Evolutionary conservation across 768 basidiomycete genomes (phyloP).

Genomic region (Tylopilus balloui): DNA sequence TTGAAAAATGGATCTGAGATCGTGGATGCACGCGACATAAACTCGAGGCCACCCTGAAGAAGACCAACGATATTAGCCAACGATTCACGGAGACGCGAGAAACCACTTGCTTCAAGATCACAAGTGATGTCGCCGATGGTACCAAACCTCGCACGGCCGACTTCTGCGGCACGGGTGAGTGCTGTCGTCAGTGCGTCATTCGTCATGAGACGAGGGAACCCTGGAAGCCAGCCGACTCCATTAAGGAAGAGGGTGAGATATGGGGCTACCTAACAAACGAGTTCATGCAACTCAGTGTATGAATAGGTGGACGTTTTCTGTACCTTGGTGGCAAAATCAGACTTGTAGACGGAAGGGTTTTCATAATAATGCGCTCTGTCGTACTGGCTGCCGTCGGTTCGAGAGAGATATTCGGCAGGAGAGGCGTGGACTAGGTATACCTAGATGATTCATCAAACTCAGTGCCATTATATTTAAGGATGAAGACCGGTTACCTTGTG

Average conservation of each 20-base stretch:
- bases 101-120: constrained; percentile 60
- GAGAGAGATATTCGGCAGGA: constrained; percentile 64
- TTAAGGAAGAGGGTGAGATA: constrained; percentile 83
- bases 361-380: constrained; percentile 67
- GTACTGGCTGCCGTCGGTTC: constrained; percentile 53
- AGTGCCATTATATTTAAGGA: not conserved
- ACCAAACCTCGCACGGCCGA: constrained; percentile 55
- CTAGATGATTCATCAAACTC: constrained; percentile 32
- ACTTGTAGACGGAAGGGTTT: constrained; percentile 60
- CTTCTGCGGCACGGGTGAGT: constrained; percentile 42
- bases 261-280: constrained; percentile 62
- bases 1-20: constrained; percentile 72
- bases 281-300: not conserved
- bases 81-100: not conserved
- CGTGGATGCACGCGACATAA: constrained; percentile 72
- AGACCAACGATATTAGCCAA: not conserved
- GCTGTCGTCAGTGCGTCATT: constrained; percentile 54
- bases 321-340: constrained; percentile 67
- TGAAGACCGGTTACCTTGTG: constrained; percentile 42
- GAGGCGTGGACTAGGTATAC: constrained; percentile 73
- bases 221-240: constrained; percentile 78
- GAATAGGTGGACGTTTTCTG: not conserved
- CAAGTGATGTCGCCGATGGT: constrained; percentile 88
- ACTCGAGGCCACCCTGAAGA: constrained; percentile 76
- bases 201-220: constrained; percentile 76